Evolutionary conservation across 441 rosid species (phyloP).

Genomic region (Syzygium syzygioides): DNA sequence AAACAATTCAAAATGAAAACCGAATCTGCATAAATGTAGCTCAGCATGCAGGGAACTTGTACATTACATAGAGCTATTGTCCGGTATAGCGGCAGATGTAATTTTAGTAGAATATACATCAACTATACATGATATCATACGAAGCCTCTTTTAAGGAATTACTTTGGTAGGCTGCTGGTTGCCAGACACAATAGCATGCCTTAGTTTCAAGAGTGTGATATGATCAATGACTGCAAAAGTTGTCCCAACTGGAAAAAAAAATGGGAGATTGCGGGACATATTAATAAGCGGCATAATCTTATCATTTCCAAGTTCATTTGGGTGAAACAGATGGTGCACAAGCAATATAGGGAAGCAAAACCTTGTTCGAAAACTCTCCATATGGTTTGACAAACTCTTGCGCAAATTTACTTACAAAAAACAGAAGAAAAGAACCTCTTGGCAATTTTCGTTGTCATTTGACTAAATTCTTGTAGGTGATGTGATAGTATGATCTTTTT

Average conservation of each 20-base stretch:
- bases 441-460: background rate
- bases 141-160: background rate
- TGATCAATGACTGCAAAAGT: background rate
- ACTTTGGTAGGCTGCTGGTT: background rate
- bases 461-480: background rate
- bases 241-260: too few species aligned
- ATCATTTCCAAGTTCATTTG: background rate
- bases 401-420: background rate
- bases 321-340: background rate
- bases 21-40: background rate
- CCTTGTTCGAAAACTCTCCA: background rate
- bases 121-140: background rate
- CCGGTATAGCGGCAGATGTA: background rate
- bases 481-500: background rate
- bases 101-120: constrained; percentile 8
- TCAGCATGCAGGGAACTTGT: constrained; percentile 18
- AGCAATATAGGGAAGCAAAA: background rate
- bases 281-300: background rate
- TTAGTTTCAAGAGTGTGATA: background rate
- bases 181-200: background rate
- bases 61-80: constrained; percentile 11
- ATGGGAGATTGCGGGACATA: background rate
- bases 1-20: constrained; percentile 15
- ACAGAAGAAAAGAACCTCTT: background rate
- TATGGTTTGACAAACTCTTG: background rate